Conservation (phyloP, 139 green algal species). For the Coccomyxa sp. region DNA sequence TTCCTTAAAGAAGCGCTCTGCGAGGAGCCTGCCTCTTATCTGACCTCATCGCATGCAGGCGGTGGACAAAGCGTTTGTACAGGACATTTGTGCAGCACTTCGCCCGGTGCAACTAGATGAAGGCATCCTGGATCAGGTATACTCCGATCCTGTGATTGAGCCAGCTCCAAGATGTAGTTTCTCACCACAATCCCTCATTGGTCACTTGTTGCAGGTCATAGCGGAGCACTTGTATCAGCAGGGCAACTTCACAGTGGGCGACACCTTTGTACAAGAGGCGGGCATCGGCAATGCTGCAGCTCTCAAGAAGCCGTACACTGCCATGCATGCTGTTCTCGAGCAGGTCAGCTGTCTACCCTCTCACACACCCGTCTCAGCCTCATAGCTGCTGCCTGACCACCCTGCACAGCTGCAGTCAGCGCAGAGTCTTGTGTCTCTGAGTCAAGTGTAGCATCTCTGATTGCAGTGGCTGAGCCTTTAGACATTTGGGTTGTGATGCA, state of each 20-base stretch:
- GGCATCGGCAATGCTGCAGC: constrained; percentile 36
- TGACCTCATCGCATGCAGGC: constrained; percentile 49
- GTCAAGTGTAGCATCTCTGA: too few species aligned
- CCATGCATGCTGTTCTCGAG: constrained; percentile 77
- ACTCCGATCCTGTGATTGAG: not conserved
- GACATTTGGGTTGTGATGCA: constrained; percentile 19
- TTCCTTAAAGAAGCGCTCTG: too few species aligned
- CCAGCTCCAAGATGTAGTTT: not conserved
- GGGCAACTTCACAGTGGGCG: constrained; percentile 76
- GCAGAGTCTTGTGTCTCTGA: too few species aligned
- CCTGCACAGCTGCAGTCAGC: constrained; percentile 1
- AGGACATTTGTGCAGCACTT: constrained; percentile 69
- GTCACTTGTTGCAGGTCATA: constrained; percentile 58
- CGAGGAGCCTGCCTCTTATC: too few species aligned
- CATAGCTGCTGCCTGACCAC: not conserved
- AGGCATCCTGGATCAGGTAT: constrained; percentile 59
- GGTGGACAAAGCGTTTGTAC: constrained; percentile 73
- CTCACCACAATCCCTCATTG: not conserved
- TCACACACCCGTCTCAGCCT: not conserved
- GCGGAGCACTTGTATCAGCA: constrained; percentile 86
- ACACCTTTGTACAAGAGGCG: constrained; percentile 76
- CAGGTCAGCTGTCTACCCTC: constrained; percentile 45
- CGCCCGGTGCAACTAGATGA: constrained; percentile 49
- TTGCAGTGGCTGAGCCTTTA: not conserved
- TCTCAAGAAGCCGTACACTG: constrained; percentile 59